Evolutionary conservation across 805 yeast species (phyloP), one percentile per base, ranked within the genome.

Genomic region (Saccharomycopsis fodiens): DNA sequence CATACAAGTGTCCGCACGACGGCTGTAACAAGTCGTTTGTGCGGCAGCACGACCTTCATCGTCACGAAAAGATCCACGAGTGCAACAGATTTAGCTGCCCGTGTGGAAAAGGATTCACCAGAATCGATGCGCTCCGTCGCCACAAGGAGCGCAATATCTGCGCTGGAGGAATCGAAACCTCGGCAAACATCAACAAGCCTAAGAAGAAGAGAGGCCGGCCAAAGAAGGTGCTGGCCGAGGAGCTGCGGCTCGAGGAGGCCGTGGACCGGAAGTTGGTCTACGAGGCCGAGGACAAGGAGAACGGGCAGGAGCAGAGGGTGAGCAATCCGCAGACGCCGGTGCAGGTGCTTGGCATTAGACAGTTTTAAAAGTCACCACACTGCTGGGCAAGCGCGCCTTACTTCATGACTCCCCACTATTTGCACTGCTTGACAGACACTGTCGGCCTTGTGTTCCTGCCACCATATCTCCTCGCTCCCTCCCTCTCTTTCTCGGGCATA

Each of bases 91-190:
- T 80, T 51, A 73, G 80, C 22, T 93, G 98, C 64, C 83, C 84
- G 0, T 94, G 99, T 66, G 96, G 97, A n/a, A 91, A 89, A 64
- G 81, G 80, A 51, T 93, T 93, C 65, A 80, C 91, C 1, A 72
- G 97, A 48, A 82, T 84, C 44, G 97, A 93, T 67, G 96, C 96
- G 0, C 67, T 89, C 60, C 78, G 77, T 54, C 74, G 91, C 51
- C 98, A 91, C 59, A 69, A 86, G 53, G 69, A 77, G 39, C 73
- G 95, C 54, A 78, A 79, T 65, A 86, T 87, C 34, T 89, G 97
- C 58, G 55, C 65, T n/a, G 95, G 95, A 17, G 95, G 91, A 2
- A 61, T 78, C 8, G 61, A 63, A 2, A 64, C 60, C 42, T 61
- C 55, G 20, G 58, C 57, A n/a, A 61, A 59, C n/a, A 47, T 53